Conservation (phyloP, 768 basidiomycete genomes). For the Trametes maxima region DNA sequence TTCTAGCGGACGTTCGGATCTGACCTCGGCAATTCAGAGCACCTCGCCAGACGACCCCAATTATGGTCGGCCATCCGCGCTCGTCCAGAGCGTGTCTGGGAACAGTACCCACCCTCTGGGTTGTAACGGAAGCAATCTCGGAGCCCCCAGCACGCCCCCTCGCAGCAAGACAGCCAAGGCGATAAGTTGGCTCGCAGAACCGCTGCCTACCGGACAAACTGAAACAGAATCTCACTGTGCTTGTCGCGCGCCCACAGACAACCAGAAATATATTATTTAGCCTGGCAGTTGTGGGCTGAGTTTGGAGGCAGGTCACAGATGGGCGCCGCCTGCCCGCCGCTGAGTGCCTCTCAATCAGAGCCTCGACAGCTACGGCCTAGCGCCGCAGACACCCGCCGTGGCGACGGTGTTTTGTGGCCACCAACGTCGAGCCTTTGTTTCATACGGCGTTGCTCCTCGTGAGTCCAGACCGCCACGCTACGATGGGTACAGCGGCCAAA, state of each 20-base stretch:
- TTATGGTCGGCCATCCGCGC: background rate
- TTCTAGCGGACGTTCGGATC: background rate
- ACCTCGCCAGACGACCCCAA: background rate
- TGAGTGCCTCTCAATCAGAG: background rate
- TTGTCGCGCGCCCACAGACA: no score
- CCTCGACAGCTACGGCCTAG: background rate
- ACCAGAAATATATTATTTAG: no score
- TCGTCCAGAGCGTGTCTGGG: background rate
- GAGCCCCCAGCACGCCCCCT: no score
- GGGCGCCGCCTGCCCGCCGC: background rate
- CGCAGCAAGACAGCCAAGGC: no score
- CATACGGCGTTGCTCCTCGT: background rate
- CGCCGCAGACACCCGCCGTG: slow-evolving; percentile 1
- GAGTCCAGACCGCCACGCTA: background rate
- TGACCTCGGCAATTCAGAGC: background rate
- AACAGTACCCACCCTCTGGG: background rate
- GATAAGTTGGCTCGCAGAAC: no score
- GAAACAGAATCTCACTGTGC: no score
- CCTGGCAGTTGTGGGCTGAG: no score
- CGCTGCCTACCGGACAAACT: no score
- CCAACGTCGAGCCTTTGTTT: background rate
- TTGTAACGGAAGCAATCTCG: no score
- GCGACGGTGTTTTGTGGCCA: background rate
- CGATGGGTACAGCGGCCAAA: background rate
- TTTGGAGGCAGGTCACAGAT: background rate